Conservation (phyloP, 1,284 basidiomycete species). For the Cyathus olla region DNA sequence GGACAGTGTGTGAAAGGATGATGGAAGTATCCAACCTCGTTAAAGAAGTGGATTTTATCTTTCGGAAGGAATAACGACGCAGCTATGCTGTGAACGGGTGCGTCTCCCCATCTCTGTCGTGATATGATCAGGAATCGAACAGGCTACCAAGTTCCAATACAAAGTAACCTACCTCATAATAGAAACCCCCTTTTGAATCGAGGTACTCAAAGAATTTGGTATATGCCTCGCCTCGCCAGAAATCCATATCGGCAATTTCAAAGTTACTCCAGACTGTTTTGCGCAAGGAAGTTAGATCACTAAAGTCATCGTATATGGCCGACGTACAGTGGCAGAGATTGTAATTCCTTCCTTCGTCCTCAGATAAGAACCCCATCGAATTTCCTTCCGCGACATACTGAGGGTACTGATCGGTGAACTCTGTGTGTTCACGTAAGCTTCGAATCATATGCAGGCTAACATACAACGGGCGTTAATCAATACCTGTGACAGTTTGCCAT, state of each 20-base stretch:
- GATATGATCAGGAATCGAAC: background rate
- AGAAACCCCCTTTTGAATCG: constrained; percentile 81
- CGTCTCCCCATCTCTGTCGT: constrained; percentile 78
- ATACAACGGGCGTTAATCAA: background rate
- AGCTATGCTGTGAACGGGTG: constrained; percentile 84
- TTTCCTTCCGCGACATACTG: constrained; percentile 75
- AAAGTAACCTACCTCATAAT: constrained; percentile 69
- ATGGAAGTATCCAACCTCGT: constrained; percentile 71
- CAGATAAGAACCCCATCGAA: constrained; percentile 75
- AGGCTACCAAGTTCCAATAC: too few relatives aligned
- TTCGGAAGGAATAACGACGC: constrained; percentile 72
- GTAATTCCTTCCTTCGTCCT: constrained; percentile 71
- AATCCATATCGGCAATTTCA: constrained; percentile 79
- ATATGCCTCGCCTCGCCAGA: constrained; percentile 74
- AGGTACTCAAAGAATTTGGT: constrained; percentile 79
- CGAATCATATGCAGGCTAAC: background rate
- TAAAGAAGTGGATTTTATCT: constrained; percentile 77
- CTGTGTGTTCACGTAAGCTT: constrained; percentile 38
- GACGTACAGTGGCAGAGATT: constrained; percentile 81
- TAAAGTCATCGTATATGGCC: background rate
- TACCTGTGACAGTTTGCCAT: constrained; percentile 73
- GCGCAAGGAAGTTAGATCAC: background rate
- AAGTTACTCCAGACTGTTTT: constrained; percentile 81
- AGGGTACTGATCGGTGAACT: constrained; percentile 73
- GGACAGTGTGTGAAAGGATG: constrained; percentile 62